Conservation (phyloP, 2,329 filamentous ascomycete genomes). For the Exophiala sp. region DNA sequence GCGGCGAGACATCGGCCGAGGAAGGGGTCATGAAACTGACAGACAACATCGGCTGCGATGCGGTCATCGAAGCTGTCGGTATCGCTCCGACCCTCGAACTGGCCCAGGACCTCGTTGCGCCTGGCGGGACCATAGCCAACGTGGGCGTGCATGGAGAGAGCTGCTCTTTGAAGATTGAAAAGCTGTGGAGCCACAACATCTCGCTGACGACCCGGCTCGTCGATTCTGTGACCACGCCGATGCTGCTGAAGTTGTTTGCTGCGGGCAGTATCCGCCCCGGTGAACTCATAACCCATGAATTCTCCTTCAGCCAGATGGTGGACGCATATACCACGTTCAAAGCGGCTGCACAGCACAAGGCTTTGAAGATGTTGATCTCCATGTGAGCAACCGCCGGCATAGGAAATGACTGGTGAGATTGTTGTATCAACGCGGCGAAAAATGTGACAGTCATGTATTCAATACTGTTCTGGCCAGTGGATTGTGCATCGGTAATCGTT, state of each 20-base stretch:
- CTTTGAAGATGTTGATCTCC: constrained; percentile 42
- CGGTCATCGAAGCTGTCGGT: constrained; percentile 55
- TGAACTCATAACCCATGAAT: constrained; percentile 44
- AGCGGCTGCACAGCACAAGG: constrained; percentile 39
- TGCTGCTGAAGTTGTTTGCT: constrained; percentile 44
- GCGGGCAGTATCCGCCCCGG: constrained; percentile 40
- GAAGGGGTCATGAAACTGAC: constrained; percentile 42
- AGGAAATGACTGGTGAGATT: neutral
- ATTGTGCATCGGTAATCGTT: no score
- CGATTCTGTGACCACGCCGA: constrained; percentile 45
- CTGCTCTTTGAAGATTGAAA: constrained; percentile 49
- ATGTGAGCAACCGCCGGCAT: constrained; percentile 2
- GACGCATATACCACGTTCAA: constrained; percentile 44
- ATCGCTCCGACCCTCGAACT: constrained; percentile 49
- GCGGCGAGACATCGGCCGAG: constrained; percentile 34
- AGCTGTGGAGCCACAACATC: constrained; percentile 52
- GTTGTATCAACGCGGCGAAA: no score
- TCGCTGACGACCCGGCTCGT: constrained; percentile 47
- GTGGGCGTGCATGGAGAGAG: constrained; percentile 54
- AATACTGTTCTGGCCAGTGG: no score
- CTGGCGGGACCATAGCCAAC: constrained; percentile 52
- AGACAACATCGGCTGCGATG: constrained; percentile 50
- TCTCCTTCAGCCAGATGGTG: constrained; percentile 40
- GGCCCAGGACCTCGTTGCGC: constrained; percentile 49
- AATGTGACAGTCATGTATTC: neutral